Base-by-base conservation (phyloP, 1,284 basidiomycete species). In the Cronartium ribicola region DNA sequence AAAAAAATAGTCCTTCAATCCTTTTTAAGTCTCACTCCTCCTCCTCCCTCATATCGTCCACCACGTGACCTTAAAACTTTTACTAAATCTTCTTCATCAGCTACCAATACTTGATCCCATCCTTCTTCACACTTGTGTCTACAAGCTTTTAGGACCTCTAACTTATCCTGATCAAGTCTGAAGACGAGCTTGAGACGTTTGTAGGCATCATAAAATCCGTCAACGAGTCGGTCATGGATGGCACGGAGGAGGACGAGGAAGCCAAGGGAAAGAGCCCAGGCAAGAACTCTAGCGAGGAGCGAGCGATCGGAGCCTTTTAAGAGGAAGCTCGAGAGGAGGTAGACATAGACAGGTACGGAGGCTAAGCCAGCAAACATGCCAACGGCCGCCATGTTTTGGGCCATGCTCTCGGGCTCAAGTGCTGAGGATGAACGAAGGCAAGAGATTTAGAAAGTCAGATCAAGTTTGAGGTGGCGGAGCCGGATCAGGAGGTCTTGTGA, bases 331-430 rank as follows among this genome's bases (percentile, higher is more conserved):
- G 29, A 29, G 29, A 29, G 29, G 29, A 29, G 29, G 13, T 5
- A 20, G 29, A 64, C 60, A 48, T 71, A 71, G 20, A 71, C 48
- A 36, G 68, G 68, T 3, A 71, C 60, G 2, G 46, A 37, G 11
- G 48, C 29, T 43, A 71, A 37, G 11, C 61, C 60, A 14, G 60
- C 46, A 22, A 71, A 64, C 22, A 71, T 20, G 6, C 68, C 68
- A 4, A 71, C 17, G 14, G 62, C 60, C 40, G 64, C 43, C 29
- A 63, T 63, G 46, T 71, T 71, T 62, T 71, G 68, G 36, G 44
- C 59, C 46, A 64, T 71, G 37, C 68, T 71, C 46, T 71, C 68
- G 13, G 61, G 46, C 48, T 71, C 68, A 17, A 17, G n/a, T 22
- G 68, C 68, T 71, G 29, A 29, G 29, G 29, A 29, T 29, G 29